Base-by-base conservation (phyloP, 495 filamentous ascomycete species). In the Penicillium coffeae region DNA sequence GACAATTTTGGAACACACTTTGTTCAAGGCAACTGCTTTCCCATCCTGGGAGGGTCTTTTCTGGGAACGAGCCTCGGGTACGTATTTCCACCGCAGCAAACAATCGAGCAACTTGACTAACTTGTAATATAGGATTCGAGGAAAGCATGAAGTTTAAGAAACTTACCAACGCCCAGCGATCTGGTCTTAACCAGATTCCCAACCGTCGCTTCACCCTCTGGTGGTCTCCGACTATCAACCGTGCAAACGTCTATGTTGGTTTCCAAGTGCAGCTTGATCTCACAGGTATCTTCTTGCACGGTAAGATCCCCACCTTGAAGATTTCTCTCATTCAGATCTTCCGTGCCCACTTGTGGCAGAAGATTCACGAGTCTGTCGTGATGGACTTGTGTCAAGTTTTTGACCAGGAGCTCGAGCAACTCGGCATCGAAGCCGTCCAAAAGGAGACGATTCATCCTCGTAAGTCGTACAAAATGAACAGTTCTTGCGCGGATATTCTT, bases 391-490 rank as follows among this genome's bases (percentile, higher is more conserved):
- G 94, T 61, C 94, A 99, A 65, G 93, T 97, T n/a, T 95, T 99
- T 59, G 94, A 99, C 57, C 93, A 97, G 59, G 92, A 99, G 65
- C 70, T 99, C 46, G 93, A 97, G 67, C 88, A 92, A 40, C 76
- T 99, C 38, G 91, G 94, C 42, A 96, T 99, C 51, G 93, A 99
- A 68, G 93, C 93, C 3, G 94, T 99, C 14, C 94, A 99, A 66
- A 99, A 99, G 72, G 94, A 99, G 73, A 97, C 93, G 0, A 99
- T 99, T 56, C 94, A 99, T 78, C 94, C 94, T 36, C 82, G 94
- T 80, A 99, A 99, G 69, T 97, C 93, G 0, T 99, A 99, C 79
- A 99, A 99, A 81, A 99, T 99, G 94, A 99, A 99, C 77, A 96
- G 91, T 65, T 97, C 93, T 36, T 99, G 94, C 68, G 94, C 94